Conservation (phyloP, 352 stramenopile genomes). For the Lagenidium sp. region DNA sequence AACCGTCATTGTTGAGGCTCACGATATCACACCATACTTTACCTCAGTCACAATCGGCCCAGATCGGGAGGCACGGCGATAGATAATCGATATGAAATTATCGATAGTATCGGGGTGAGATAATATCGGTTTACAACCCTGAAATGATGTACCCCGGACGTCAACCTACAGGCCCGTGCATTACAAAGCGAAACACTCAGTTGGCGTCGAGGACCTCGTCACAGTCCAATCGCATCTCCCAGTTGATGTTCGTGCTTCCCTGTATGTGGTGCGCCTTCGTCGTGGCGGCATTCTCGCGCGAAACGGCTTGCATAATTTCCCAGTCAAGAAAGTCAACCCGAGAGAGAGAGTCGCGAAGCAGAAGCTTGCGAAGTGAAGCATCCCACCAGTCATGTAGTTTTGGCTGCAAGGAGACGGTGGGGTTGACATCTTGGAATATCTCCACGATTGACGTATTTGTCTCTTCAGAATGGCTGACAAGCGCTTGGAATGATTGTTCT, state of each 20-base stretch:
- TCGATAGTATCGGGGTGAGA: too few species aligned
- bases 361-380: slow-evolving; percentile 31
- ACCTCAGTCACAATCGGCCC: not conserved
- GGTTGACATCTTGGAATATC: slow-evolving; percentile 20
- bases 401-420: slow-evolving; percentile 6
- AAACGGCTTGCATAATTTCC: slow-evolving; percentile 26
- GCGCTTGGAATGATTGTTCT: not conserved
- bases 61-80: too few species aligned
- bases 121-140: too few species aligned
- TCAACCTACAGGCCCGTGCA: too few species aligned
- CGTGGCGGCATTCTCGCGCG: slow-evolving; percentile 1
- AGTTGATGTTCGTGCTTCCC: not conserved
- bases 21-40: too few species aligned
- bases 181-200: slow-evolving; percentile 1
- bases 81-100: too few species aligned
- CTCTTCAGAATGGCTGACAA: not conserved
- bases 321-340: slow-evolving; percentile 31
- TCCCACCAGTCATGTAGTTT: slow-evolving; percentile 33
- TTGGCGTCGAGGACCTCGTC: slow-evolving; percentile 11
- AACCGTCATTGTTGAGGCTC: too few species aligned
- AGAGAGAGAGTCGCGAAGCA: slow-evolving; percentile 25
- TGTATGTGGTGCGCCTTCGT: not conserved
- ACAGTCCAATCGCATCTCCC: slow-evolving; percentile 18
- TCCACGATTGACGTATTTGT: slow-evolving; percentile 19
- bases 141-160: too few species aligned